A percentile compares a stretch with the other conserved stretches of the same genome.
Evolutionary conservation across 2,329 filamentous ascomycete genomes (phyloP).

Genomic region (Fonsecaea pedrosoi): DNA sequence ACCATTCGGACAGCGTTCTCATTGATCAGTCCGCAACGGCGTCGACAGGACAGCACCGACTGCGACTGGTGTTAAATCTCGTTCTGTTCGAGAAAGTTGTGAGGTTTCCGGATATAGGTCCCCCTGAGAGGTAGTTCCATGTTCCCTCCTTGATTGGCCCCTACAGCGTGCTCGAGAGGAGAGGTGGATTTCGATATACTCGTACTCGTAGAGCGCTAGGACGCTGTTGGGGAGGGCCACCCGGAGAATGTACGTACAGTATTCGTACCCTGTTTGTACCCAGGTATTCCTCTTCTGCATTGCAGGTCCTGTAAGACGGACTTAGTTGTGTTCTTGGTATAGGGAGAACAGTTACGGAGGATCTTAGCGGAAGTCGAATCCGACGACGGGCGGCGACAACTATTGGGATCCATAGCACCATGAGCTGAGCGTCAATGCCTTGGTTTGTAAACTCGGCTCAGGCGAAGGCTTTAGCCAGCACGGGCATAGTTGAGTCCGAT

Average conservation of each 20-base stretch:
- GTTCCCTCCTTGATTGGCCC: background rate
- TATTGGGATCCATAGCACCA: constrained; percentile 2
- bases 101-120: constrained; percentile 11
- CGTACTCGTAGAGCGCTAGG: constrained; percentile 5
- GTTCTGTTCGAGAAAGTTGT: constrained; percentile 14
- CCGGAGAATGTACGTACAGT: constrained; percentile 7
- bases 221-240: background rate
- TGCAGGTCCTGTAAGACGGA: constrained; percentile 3
- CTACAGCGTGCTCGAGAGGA: background rate
- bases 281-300: background rate
- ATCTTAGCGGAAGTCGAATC: constrained; percentile 1
- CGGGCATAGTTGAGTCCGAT: background rate
- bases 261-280: background rate
- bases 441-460: background rate
- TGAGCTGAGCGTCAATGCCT: background rate
- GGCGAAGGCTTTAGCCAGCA: constrained; percentile 1
- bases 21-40: constrained; percentile 10
- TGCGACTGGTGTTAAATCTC: background rate
- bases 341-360: background rate
- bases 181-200: constrained; percentile 4
- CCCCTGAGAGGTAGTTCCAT: constrained; percentile 3
- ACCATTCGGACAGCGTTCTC: background rate
- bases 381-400: background rate
- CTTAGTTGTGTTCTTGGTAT: background rate
- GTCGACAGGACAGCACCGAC: background rate